Evolutionary conservation across 2,329 filamentous ascomycete genomes (phyloP), one percentile per base, ranked within the genome.

Genomic region (Fusarium sp.): DNA sequence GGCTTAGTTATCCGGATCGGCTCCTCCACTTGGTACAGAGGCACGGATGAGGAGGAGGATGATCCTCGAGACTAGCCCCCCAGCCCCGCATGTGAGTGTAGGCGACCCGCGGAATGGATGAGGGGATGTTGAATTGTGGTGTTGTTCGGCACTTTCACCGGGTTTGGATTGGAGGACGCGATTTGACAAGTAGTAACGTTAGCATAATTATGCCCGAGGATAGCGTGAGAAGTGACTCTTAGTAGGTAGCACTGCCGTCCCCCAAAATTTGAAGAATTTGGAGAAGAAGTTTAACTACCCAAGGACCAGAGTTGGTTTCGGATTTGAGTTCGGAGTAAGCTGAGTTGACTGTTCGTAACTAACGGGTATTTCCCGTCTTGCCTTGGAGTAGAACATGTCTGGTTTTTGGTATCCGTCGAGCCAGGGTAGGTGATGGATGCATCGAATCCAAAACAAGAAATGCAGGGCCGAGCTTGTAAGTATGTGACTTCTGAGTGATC

Each of bases 31-130:
- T 33, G 16, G 23, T 10, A 54, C 37, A 43, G 52, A 52, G 24
- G 50, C 50, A 53, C 49, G 42, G 35, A 15, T 46, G n/a, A n/a
- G 23, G 49, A 53, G 37, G 49, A 53, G 49, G n/a, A 31, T 33
- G 41, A 42, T 41, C 28, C 47, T n/a, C 12, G 26, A 29, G 16
- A 44, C 49, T 44, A 44, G 49, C 24, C 31, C 39, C 39, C 38
- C 24, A 55, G 29, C 71, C 67, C 69, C 71, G 64, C 71, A 71
- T 57, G 24, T 33, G 47, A 65, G 42, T 57, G 56, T 63, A 54
- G 48, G 37, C 16, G 61, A 53, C 41, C 61, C 62, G 54, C 54
- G 61, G 61, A 47, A 47, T 54, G 31, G 53, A 42, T 42, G 62
- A 48, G 61, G 71, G 33, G 63, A 70, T 63, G 43, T 54, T 60